Evolutionary conservation across 1,139 yeast species (phyloP).

Genomic region (Lodderomyces metapsilosis): DNA sequence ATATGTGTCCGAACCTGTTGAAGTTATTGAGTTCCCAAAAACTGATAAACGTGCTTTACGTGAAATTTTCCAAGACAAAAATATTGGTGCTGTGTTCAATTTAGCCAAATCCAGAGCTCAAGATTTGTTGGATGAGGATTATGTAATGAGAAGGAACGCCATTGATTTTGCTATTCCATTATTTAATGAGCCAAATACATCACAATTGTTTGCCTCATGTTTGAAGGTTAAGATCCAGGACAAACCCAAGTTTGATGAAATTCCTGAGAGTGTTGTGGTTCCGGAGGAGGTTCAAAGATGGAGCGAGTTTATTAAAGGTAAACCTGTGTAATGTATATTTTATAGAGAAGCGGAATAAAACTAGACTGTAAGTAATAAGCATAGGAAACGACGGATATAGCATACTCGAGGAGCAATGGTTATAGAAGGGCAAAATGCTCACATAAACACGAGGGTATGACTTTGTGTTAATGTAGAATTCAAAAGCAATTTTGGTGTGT

Average conservation of each 20-base stretch:
- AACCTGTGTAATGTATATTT: slow-evolving; percentile 10
- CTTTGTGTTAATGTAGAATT: no score
- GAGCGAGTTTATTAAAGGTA: slow-evolving; percentile 85
- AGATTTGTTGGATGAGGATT: slow-evolving; percentile 79
- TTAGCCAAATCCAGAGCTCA: slow-evolving; percentile 90
- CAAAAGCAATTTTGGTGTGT: no score
- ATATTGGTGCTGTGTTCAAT: slow-evolving; percentile 86
- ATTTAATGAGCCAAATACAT: slow-evolving; percentile 94
- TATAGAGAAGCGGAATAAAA: neutral
- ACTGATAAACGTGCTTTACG: slow-evolving; percentile 90
- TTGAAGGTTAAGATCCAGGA: slow-evolving; percentile 68
- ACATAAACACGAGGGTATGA: no score
- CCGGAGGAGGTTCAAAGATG: slow-evolving; percentile 90
- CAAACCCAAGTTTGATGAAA: slow-evolving; percentile 43
- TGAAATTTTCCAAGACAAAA: slow-evolving; percentile 84
- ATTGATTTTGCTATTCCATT: slow-evolving; percentile 96
- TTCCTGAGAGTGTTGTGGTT: slow-evolving; percentile 51
- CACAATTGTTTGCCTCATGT: slow-evolving; percentile 82
- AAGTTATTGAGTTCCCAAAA: slow-evolving; percentile 84
- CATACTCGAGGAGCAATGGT: no score
- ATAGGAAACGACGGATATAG: no score
- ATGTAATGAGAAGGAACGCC: slow-evolving; percentile 97
- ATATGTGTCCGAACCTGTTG: slow-evolving; percentile 49
- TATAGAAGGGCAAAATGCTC: no score
- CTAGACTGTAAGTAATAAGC: neutral